phyloP scores from a whole-genome alignment of 805 yeast species.

The Saccharomycopsis capsularis region DNA sequence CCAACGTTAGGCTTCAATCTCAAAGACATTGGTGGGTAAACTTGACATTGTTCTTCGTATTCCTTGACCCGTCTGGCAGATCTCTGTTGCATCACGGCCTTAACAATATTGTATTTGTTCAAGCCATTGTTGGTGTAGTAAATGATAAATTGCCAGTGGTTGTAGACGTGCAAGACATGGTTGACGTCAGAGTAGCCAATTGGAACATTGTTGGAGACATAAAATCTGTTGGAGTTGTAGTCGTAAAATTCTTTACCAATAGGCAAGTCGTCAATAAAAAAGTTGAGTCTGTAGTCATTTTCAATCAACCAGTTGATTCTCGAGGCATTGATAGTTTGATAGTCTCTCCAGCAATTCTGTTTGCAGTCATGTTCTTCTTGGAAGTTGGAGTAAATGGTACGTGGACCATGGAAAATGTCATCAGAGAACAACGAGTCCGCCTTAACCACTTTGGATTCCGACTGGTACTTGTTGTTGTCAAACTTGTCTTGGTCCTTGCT shows the following conservation, averaged over 20 bases:
- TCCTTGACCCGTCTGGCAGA: constrained; percentile 26
- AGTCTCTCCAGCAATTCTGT: constrained; percentile 17
- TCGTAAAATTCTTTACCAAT: constrained; percentile 27
- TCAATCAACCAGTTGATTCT: constrained; percentile 26
- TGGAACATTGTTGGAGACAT: constrained; percentile 27
- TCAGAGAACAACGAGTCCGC: constrained; percentile 8
- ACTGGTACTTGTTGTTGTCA: neutral
- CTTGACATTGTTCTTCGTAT: constrained; percentile 23
- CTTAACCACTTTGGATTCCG: constrained; percentile 2
- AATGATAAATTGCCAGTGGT: constrained; percentile 29
- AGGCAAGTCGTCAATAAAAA: constrained; percentile 28
- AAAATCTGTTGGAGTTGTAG: constrained; percentile 25
- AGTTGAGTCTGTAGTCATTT: constrained; percentile 27
- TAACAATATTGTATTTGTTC: constrained; percentile 24
- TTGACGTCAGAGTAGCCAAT: constrained; percentile 28
- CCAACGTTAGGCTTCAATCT: constrained; percentile 24
- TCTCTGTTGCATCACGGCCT: constrained; percentile 26
- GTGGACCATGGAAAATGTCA: constrained; percentile 11
- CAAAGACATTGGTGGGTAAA: constrained; percentile 26
- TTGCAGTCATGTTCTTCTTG: constrained; percentile 9
- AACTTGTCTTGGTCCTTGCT: neutral
- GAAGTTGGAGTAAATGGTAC: constrained; percentile 9
- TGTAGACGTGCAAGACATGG: constrained; percentile 27
- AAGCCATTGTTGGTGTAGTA: constrained; percentile 24
- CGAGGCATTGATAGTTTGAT: constrained; percentile 23